Conservation (phyloP, 78 protist species). For the Acrasis kona region DNA sequence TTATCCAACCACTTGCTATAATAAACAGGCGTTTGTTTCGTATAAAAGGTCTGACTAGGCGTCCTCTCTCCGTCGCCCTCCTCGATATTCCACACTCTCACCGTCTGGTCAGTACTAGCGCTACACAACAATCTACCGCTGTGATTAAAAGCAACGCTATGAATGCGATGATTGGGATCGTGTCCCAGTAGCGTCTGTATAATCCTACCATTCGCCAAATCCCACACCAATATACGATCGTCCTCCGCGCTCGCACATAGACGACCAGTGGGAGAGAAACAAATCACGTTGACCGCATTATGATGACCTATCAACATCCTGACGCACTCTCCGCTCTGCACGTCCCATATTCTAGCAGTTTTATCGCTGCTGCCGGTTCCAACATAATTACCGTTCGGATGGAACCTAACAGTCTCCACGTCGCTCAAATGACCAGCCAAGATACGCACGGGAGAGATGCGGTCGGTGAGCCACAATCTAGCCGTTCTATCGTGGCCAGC, state of each 20-base stretch:
- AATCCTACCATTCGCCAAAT: background rate
- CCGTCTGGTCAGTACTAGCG: background rate
- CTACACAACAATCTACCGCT: background rate
- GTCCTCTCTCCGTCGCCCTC: background rate
- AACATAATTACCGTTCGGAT: background rate
- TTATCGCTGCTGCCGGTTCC: background rate
- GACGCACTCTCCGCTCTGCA: background rate
- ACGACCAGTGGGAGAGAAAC: background rate
- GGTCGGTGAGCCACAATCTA: background rate
- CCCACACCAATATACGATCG: slow-evolving; percentile 1
- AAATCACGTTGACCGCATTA: background rate
- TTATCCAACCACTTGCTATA: background rate
- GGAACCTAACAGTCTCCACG: background rate
- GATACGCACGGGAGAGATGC: background rate
- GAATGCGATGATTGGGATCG: background rate
- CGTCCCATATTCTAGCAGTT: background rate
- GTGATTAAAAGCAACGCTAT: background rate
- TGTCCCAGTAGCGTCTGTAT: background rate
- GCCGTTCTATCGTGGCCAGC: slow-evolving; percentile 3
- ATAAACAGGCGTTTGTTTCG: background rate
- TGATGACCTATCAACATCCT: background rate
- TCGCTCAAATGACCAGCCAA: background rate
- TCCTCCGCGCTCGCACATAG: background rate
- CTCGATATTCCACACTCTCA: background rate
- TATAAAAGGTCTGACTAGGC: background rate